These are phyloP conservation scores for Hemisphaericaspora xylofermentans DNA, from an alignment of 1,139 yeast species.

Conservation along the genomic window DNA sequence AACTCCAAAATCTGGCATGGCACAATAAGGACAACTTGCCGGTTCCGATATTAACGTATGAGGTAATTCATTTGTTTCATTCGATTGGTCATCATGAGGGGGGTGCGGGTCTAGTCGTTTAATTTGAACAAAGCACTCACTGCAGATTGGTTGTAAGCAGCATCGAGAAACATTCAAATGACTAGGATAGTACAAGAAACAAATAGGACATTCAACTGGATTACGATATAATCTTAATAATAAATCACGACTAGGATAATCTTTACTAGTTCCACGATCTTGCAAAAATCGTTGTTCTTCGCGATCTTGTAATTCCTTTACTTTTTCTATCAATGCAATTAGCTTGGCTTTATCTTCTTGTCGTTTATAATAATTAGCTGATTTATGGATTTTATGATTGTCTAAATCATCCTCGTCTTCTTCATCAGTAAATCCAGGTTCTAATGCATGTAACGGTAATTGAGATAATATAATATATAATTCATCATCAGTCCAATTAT, in stretches of 20 bases:
- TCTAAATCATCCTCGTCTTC: conserved; percentile 52
- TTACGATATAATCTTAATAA: conserved; percentile 53
- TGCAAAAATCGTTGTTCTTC: conserved; percentile 52
- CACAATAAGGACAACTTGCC: conserved; percentile 93
- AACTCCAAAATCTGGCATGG: conserved; percentile 82
- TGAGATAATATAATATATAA: conserved; percentile 56
- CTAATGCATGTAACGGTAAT: conserved; percentile 58
- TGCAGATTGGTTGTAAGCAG: conserved; percentile 89
- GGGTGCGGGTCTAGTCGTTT: conserved; percentile 93
- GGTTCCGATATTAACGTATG: conserved; percentile 78
- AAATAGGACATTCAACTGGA: conserved; percentile 88
- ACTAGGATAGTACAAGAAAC: conserved; percentile 83
- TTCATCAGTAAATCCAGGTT: conserved; percentile 53
- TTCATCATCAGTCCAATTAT: conserved; percentile 73
- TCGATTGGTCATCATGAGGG: conserved; percentile 64
- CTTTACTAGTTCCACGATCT: conserved; percentile 28
- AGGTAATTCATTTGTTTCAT: conserved; percentile 36
- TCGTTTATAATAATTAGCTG: conserved; percentile 47
- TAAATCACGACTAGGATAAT: conserved; percentile 31
- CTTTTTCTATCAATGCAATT: conserved; percentile 47
- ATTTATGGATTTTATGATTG: conserved; percentile 57
- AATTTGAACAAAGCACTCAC: conserved; percentile 96
- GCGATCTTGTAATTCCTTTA: conserved; percentile 51
- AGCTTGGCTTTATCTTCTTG: conserved; percentile 55
- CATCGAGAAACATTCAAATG: conserved; percentile 82